Base-by-base conservation (phyloP, 129 eudicot species). In the Flaveria ramosissima region DNA sequence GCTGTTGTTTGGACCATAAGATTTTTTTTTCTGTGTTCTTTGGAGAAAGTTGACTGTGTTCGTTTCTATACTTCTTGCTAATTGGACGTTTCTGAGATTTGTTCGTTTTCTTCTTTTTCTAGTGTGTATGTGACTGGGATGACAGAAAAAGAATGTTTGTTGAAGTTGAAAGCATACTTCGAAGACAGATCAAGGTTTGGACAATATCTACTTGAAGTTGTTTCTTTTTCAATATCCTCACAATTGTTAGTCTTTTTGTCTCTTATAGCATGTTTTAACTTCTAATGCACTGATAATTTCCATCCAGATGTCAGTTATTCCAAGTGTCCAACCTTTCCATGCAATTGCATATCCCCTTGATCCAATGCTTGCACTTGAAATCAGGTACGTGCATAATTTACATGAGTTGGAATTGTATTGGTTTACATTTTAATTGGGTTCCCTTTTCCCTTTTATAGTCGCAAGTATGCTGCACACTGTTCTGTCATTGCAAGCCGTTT, bases 301-400 rank as follows among this genome's bases (percentile, higher is more conserved):
- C 24, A 72, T 71, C 66, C 83, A 94, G 99, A 94, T 83, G 92
- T 89, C 97, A 53, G 86, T 89, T 82, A 83, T 94, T 80, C 99
- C 99, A 55, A 91, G 99, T 79, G 99, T 94, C 84, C 99, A 91
- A 81, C 99, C 99, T 70, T 94, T 94, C 78, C 97, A 91, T 89
- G 99, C 97, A 8, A 89, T 94, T 68, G 99, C 99, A 32, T 94
- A 94, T 80, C 99, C 99, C 21, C 99, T 94, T 64, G 96, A 94
- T 84, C 96, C 97, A 21, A 83, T 94, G 79, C 99, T 94, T 75
- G 97, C 99, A 51, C 93, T 94, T 32, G 97, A 94, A 45, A 94
- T 94, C 70, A 94, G 99, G 99, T 85, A 76, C 47, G 24, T 46
- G 15, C 47, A 20, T 78, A 20, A 16, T 57, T 53, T 64, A 53